Percentiles rank a stretch among this genome's conserved stretches.
phyloP scores from a whole-genome alignment of 2,329 filamentous ascomycete species.

The Metarhizium album region DNA sequence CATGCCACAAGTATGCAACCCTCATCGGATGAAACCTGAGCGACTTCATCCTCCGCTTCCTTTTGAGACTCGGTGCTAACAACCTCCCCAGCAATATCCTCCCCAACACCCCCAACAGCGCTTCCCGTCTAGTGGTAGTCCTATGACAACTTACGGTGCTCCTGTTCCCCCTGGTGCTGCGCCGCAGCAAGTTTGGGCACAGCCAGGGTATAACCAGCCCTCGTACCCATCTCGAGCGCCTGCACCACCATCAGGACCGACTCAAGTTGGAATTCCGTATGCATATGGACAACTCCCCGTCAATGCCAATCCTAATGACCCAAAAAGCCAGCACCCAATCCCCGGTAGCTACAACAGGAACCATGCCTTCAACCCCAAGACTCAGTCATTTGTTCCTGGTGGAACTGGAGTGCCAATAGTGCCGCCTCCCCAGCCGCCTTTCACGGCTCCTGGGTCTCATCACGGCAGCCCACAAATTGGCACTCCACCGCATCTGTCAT shows the following conservation, averaged over 20 bases:
- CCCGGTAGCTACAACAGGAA: slow-evolving; percentile 70
- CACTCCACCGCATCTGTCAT: slow-evolving; percentile 40
- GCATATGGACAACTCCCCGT: slow-evolving; percentile 68
- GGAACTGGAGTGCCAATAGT: slow-evolving; percentile 38
- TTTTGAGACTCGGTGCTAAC: slow-evolving; percentile 2
- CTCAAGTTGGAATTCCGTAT: slow-evolving; percentile 43
- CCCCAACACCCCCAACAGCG: slow-evolving; percentile 20
- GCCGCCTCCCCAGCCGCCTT: slow-evolving; percentile 36
- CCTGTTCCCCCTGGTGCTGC: slow-evolving; percentile 20
- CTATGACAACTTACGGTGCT: slow-evolving; percentile 26
- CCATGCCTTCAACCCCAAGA: slow-evolving; percentile 88
- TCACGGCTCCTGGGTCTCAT: slow-evolving; percentile 36
- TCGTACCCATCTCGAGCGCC: slow-evolving; percentile 21
- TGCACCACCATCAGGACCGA: slow-evolving; percentile 18
- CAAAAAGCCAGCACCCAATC: slow-evolving; percentile 69
- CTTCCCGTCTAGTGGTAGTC: slow-evolving; percentile 22
- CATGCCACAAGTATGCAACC: slow-evolving; percentile 32
- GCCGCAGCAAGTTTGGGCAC: slow-evolving; percentile 24
- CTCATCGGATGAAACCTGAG: background rate
- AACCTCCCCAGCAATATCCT: slow-evolving; percentile 17
- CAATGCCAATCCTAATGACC: slow-evolving; percentile 58
- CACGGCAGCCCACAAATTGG: slow-evolving; percentile 43
- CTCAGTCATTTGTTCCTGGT: slow-evolving; percentile 75
- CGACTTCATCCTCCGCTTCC: too few relatives aligned
- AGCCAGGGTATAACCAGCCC: slow-evolving; percentile 22